Evolutionary conservation across 345 rosid species (phyloP).

Genomic region (Corchorus capsularis): DNA sequence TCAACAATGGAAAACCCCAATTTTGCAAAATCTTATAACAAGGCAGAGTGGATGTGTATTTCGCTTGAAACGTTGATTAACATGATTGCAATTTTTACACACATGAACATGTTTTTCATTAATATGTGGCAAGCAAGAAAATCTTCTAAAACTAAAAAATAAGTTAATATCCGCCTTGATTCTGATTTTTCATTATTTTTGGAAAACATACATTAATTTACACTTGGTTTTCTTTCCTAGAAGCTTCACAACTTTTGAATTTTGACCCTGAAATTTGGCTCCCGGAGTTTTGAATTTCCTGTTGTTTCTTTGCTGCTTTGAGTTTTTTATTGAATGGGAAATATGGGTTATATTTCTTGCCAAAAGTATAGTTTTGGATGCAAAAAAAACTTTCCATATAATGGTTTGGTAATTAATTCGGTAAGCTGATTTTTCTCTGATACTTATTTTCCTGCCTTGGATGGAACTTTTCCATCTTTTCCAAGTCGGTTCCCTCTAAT

Average conservation of each 20-base stretch:
- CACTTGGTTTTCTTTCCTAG: too few species aligned
- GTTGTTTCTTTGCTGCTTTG: background rate
- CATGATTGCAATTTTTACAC: too few species aligned
- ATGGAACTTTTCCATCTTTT: background rate
- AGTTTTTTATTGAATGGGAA: background rate
- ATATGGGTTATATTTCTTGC: background rate
- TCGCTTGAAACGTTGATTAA: too few species aligned
- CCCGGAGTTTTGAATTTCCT: background rate
- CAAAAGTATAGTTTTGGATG: background rate
- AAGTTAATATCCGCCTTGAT: background rate
- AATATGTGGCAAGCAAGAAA: background rate
- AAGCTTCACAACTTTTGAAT: background rate
- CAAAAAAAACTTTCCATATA: background rate
- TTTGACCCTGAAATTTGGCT: background rate
- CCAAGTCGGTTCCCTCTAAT: background rate
- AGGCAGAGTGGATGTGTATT: too few species aligned
- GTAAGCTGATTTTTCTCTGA: constrained; percentile 18
- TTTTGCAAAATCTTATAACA: too few species aligned
- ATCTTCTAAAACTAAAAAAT: background rate
- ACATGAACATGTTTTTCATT: too few species aligned
- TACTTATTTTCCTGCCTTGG: background rate
- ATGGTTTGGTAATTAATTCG: background rate
- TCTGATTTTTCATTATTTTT: background rate
- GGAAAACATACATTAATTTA: background rate
- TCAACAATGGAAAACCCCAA: too few species aligned